Conservation (phyloP, 208 protist genomes). For the Wallacemonas sp. region DNA sequence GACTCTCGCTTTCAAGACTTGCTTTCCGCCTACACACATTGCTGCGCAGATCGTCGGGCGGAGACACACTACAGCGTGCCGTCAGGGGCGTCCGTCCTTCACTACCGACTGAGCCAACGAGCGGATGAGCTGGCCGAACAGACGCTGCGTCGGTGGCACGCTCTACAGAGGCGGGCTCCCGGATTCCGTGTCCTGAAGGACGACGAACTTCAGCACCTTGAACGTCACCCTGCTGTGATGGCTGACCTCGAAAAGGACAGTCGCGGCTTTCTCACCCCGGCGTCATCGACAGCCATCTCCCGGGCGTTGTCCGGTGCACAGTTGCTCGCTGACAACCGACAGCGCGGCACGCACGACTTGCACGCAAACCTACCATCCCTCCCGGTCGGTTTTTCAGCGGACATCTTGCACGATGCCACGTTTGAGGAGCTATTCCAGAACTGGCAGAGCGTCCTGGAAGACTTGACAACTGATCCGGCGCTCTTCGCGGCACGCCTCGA, state of each 20-base stretch:
- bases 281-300: neutral
- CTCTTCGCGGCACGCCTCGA: neutral
- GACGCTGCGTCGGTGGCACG: conserved; percentile 16
- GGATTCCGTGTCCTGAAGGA: conserved; percentile 11
- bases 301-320: neutral
- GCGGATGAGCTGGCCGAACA: conserved; percentile 34
- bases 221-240: conserved; percentile 5
- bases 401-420: neutral
- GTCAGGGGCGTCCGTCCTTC: neutral
- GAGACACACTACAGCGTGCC: neutral
- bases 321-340: neutral
- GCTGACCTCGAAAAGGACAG: neutral
- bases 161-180: conserved; percentile 6
- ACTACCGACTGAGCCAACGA: conserved; percentile 22
- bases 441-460: neutral
- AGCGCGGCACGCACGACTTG: neutral
- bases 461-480: neutral
- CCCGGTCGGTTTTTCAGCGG: neutral
- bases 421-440: conserved; percentile 1
- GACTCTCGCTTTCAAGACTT: conserved; percentile 26
- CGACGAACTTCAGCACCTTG: conserved; percentile 22
- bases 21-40: conserved; percentile 18
- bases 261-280: neutral
- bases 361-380: conserved; percentile 8
- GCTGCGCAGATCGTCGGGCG: conserved; percentile 6